These are phyloP conservation scores for Powellomyces hirtus DNA, from an alignment of 192 early-diverging fungal genomes.

Conservation along the genomic window DNA sequence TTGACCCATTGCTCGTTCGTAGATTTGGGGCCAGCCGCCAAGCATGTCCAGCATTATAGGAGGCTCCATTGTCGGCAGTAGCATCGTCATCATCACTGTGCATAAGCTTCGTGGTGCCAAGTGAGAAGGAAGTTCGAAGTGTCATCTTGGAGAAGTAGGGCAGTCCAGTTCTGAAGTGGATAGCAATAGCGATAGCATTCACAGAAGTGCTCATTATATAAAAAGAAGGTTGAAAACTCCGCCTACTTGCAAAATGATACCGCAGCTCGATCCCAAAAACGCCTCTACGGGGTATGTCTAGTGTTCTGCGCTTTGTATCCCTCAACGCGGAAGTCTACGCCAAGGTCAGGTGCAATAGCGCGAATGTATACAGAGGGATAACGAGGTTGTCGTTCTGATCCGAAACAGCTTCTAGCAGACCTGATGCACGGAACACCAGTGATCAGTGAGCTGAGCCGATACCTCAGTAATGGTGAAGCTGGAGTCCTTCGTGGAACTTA, in stretches of 20 bases:
- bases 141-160: no score
- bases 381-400: constrained; percentile 95
- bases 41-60: constrained; percentile 19
- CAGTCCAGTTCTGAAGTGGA: no score
- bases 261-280: no score
- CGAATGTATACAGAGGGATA: constrained; percentile 74
- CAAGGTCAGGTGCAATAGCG: constrained; percentile 1
- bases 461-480: background rate
- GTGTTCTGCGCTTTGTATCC: no score
- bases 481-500: background rate
- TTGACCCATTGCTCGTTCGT: no score
- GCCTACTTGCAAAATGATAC: no score
- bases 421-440: constrained; percentile 40
- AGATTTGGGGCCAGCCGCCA: constrained; percentile 21
- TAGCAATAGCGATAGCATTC: no score
- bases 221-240: no score
- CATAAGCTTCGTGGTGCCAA: constrained; percentile 4
- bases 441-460: background rate
- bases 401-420: constrained; percentile 79
- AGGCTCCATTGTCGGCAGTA: constrained; percentile 5
- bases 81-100: constrained; percentile 24
- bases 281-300: no score
- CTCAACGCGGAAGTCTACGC: no score
- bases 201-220: no score
- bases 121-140: no score